Conservation (phyloP, 2,329 filamentous ascomycete genomes). For the Colletotrichum tofieldiae region DNA sequence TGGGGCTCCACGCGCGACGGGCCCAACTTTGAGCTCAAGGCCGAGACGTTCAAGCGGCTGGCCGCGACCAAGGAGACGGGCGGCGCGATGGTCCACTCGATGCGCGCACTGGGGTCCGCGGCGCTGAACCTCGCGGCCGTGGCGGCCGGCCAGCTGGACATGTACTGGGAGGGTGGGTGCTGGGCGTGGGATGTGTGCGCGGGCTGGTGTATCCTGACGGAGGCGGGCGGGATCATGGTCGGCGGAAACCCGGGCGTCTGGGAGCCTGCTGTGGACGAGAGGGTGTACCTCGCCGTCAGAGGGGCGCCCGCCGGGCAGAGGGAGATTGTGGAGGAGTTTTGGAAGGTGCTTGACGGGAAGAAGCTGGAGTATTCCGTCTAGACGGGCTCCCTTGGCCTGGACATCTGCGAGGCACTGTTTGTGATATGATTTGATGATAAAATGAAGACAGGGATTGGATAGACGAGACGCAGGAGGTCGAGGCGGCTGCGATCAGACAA, state of each 20-base stretch:
- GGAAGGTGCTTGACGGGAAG: constrained; percentile 71
- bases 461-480: not conserved
- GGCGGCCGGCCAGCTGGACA: constrained; percentile 79
- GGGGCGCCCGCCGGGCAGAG: constrained; percentile 73
- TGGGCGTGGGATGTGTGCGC: constrained; percentile 91
- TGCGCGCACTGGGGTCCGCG: constrained; percentile 80
- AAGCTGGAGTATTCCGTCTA: constrained; percentile 62
- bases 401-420: not conserved
- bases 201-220: constrained; percentile 82
- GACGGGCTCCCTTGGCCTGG: not conserved
- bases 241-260: constrained; percentile 82
- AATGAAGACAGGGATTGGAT: not conserved
- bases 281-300: constrained; percentile 75
- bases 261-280: constrained; percentile 72
- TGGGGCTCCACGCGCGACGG: constrained; percentile 81
- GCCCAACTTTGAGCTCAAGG: constrained; percentile 80
- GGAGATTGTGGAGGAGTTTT: constrained; percentile 76
- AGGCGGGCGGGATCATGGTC: constrained; percentile 82
- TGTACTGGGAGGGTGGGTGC: constrained; percentile 88
- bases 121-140: constrained; percentile 83
- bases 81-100: constrained; percentile 82
- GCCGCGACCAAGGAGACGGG: constrained; percentile 72
- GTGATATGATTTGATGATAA: not conserved
- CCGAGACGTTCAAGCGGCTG: constrained; percentile 75
- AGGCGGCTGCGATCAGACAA: too few relatives aligned